Evolutionary conservation across 768 basidiomycete species (phyloP).

Genomic region (Lentinula edodes): DNA sequence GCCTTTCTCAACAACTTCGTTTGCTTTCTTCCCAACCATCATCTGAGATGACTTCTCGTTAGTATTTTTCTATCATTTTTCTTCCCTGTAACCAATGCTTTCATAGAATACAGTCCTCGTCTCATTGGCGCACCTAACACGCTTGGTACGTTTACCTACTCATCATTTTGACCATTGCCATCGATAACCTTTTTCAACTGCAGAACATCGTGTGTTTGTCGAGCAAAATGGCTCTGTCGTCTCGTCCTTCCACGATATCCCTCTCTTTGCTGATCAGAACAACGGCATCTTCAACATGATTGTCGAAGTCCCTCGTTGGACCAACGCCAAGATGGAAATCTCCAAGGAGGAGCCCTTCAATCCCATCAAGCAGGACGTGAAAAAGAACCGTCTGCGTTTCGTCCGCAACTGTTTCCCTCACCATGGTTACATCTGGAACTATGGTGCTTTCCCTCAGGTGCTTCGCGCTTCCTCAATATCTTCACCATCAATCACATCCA

Average conservation of each 20-base stretch:
- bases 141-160: conserved; percentile 55
- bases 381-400: conserved; percentile 92
- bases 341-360: conserved; percentile 98
- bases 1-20: conserved; percentile 61
- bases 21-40: conserved; percentile 41
- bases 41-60: conserved; percentile 49
- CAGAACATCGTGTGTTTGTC: conserved; percentile 93
- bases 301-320: conserved; percentile 98
- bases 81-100: conserved; percentile 12
- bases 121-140: conserved; percentile 89
- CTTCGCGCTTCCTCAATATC: conserved; percentile 13
- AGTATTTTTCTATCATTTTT: conserved; percentile 20
- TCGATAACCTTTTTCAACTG: conserved; percentile 6
- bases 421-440: conserved; percentile 99
- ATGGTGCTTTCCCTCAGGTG: conserved; percentile 98
- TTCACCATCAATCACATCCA: background rate
- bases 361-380: conserved; percentile 99
- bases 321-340: conserved; percentile 99
- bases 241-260: conserved; percentile 93
- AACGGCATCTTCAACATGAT: conserved; percentile 98
- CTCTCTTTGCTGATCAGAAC: conserved; percentile 94
- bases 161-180: conserved; percentile 8
- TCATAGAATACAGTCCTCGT: conserved; percentile 64
- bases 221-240: conserved; percentile 84
- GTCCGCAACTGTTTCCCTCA: conserved; percentile 99